A percentile compares a stretch with the other conserved stretches of the same genome.
These are phyloP conservation scores for Aspergillus brunneoviolaceus DNA, from an alignment of 2,329 filamentous ascomycete species.

Conservation along the genomic window DNA sequence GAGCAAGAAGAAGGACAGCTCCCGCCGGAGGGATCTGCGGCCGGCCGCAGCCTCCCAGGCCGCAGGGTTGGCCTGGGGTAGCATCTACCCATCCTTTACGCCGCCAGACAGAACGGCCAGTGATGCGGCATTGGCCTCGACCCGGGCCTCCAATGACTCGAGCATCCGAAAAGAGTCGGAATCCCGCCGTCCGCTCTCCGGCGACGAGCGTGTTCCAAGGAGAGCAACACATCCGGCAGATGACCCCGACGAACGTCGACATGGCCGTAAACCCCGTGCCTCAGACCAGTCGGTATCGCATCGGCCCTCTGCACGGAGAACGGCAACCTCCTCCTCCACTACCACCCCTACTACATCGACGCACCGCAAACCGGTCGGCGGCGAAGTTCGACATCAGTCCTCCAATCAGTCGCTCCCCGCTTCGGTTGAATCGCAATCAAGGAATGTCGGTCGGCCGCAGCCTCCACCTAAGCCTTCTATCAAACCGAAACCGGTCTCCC, in stretches of 20 bases:
- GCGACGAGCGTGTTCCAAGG: conserved; percentile 23
- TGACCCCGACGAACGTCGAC: conserved; percentile 13
- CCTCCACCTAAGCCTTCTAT: conserved; percentile 32
- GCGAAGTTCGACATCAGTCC: conserved; percentile 9
- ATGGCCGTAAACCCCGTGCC: conserved; percentile 9
- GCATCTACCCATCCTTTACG: conserved; percentile 30
- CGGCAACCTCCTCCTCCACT: conserved; percentile 9
- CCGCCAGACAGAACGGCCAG: conserved; percentile 28
- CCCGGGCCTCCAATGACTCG: conserved; percentile 30
- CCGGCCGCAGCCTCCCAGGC: conserved; percentile 62
- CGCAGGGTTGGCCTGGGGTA: conserved; percentile 62
- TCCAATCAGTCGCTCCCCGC: conserved; percentile 12
- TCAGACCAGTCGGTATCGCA: conserved; percentile 9
- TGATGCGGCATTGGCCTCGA: conserved; percentile 30
- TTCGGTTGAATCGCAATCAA: conserved; percentile 21
- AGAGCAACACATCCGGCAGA: conserved; percentile 4
- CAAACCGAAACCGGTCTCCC: conserved; percentile 40
- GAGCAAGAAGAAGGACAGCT: conserved; percentile 44
- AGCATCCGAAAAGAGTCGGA: conserved; percentile 27
- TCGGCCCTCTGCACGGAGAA: conserved; percentile 12
- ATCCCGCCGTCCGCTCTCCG: conserved; percentile 19
- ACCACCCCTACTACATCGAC: conserved; percentile 8
- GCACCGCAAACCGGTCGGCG: conserved; percentile 6
- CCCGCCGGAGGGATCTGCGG: conserved; percentile 45
- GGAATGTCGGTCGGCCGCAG: conserved; percentile 21